These are phyloP conservation scores for Acmispon strigosus DNA, from an alignment of 306 rosid species.

Conservation along the genomic window DNA sequence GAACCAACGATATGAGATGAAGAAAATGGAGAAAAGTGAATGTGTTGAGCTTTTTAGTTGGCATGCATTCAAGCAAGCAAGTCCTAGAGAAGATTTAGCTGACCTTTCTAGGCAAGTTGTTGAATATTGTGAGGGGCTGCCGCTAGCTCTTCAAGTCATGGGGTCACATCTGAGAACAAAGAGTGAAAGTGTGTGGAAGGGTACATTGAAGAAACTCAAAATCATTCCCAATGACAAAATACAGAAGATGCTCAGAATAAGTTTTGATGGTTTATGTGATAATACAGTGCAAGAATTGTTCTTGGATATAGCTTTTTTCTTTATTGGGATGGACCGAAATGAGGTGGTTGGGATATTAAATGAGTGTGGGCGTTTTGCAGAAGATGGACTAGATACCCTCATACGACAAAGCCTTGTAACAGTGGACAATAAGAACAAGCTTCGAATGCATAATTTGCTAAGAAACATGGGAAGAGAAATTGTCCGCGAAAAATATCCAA, in stretches of 20 bases:
- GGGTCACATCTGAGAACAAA: neutral
- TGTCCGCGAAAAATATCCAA: neutral
- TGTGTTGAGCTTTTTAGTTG: slow-evolving; percentile 8
- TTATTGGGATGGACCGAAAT: neutral
- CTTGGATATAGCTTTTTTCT: slow-evolving; percentile 25
- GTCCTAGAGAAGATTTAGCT: neutral
- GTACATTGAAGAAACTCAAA: neutral
- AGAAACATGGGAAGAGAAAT: slow-evolving; percentile 25
- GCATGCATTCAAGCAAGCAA: slow-evolving; percentile 7
- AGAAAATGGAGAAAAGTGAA: neutral
- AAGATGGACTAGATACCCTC: neutral
- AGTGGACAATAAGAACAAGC: neutral
- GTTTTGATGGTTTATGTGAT: slow-evolving; percentile 1
- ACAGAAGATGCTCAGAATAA: neutral
- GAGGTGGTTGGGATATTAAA: neutral
- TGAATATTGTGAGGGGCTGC: neutral
- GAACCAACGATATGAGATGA: too few relatives aligned
- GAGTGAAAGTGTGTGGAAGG: neutral
- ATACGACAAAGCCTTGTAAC: neutral
- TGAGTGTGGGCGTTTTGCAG: neutral
- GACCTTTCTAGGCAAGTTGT: neutral
- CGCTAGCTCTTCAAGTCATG: neutral
- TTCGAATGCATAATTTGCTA: slow-evolving; percentile 8
- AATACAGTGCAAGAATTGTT: neutral
- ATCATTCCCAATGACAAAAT: neutral